Evolutionary conservation across 139 green algal genomes (phyloP).

Genomic region (Micractinium sp.): DNA sequence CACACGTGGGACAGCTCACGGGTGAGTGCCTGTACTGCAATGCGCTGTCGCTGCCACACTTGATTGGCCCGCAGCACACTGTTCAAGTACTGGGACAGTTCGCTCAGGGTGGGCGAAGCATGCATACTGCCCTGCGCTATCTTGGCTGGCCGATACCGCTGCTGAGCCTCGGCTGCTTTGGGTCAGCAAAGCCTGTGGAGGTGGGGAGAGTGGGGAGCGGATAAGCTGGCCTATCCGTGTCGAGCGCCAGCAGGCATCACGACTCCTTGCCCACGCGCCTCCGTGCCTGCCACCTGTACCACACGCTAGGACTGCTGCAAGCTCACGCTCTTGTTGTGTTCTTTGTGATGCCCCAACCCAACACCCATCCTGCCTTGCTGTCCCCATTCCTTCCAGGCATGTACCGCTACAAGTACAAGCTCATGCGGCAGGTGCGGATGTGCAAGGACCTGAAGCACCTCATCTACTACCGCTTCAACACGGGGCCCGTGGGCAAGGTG

Average conservation of each 20-base stretch:
- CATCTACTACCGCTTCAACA: slow-evolving; percentile 99
- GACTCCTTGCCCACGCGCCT: not conserved
- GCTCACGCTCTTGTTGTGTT: not conserved
- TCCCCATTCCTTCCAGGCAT: slow-evolving; percentile 61
- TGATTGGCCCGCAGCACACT: too few species aligned
- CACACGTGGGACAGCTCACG: slow-evolving; percentile 98
- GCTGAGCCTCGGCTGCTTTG: too few species aligned
- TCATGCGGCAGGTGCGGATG: slow-evolving; percentile 99
- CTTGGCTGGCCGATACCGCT: not conserved
- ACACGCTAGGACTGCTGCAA: too few species aligned
- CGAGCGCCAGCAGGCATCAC: too few species aligned
- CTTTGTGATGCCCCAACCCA: not conserved
- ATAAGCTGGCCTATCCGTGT: too few species aligned
- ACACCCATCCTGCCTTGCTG: not conserved
- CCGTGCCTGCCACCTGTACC: too few species aligned
- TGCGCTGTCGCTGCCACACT: too few species aligned
- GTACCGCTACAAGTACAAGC: slow-evolving; percentile 98
- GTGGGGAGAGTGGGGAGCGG: not conserved
- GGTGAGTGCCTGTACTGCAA: not conserved
- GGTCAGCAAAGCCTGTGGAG: too few species aligned
- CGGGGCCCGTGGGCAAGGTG: slow-evolving; percentile 95
- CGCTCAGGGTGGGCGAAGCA: too few species aligned
- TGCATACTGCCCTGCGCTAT: not conserved
- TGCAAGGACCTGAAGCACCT: slow-evolving; percentile 99
- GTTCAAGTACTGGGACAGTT: too few species aligned